phyloP scores from a whole-genome alignment of 1,284 basidiomycete genomes.

The Ganoderma lucidum region DNA sequence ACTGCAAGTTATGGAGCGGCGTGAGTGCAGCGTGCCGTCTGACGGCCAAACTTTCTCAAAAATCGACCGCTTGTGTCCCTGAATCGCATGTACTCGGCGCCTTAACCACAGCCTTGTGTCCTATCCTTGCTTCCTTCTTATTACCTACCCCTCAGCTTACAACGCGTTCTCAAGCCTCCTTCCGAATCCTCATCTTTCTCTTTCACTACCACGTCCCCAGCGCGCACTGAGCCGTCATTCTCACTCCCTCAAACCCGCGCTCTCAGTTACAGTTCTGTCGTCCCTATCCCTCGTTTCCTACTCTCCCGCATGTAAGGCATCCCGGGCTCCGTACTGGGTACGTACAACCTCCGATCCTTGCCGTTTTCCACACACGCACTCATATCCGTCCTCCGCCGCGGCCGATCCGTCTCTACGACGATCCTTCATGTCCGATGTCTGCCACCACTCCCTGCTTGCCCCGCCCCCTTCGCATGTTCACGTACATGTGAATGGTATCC shows the following conservation, averaged over 20 bases:
- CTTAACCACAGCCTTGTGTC: no score
- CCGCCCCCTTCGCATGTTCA: not conserved
- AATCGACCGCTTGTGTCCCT: not conserved
- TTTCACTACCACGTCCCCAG: not conserved
- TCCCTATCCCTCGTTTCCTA: not conserved
- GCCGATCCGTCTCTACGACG: slow-evolving; percentile 2
- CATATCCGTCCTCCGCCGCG: not conserved
- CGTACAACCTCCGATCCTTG: not conserved
- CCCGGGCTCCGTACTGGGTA: not conserved
- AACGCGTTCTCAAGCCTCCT: not conserved
- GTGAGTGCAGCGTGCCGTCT: no score
- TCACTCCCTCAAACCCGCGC: not conserved
- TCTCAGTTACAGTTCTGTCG: slow-evolving; percentile 4
- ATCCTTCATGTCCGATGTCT: slow-evolving; percentile 4
- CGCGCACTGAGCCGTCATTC: not conserved
- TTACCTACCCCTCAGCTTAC: not conserved
- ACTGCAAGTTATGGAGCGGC: no score
- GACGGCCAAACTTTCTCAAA: not conserved
- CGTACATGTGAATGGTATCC: not conserved
- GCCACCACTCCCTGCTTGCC: not conserved
- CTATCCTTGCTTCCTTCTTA: not conserved
- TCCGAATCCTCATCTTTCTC: not conserved
- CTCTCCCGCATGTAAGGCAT: not conserved
- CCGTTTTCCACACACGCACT: not conserved
- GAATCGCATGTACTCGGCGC: no score